These are phyloP conservation scores for Neonectria sp. DNA, from an alignment of 2,329 filamentous ascomycete species.

Conservation along the genomic window DNA sequence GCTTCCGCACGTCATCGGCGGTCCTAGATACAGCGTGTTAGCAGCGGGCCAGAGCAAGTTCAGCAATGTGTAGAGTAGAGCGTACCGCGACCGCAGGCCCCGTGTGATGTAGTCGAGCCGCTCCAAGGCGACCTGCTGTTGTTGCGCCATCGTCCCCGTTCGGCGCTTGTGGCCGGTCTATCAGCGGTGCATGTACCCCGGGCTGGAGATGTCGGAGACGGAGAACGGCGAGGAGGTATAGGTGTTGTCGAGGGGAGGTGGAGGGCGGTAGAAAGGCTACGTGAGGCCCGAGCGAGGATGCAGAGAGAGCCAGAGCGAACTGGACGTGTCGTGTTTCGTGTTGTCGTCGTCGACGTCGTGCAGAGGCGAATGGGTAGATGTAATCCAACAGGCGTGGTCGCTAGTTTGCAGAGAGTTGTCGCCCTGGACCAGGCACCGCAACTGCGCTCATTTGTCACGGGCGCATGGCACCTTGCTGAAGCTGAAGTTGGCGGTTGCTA, in stretches of 20 bases:
- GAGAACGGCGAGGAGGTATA: constrained; percentile 20
- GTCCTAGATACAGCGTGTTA: constrained; percentile 46
- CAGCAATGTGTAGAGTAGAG: constrained; percentile 5
- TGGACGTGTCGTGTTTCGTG: constrained; percentile 15
- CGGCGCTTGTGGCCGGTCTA: constrained; percentile 40
- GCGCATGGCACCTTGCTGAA: constrained; percentile 45
- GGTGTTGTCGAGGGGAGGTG: constrained; percentile 16
- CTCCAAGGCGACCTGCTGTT: constrained; percentile 69
- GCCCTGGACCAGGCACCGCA: constrained; percentile 37
- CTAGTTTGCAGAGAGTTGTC: constrained; percentile 25
- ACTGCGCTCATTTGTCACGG: constrained; percentile 35
- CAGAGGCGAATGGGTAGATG: constrained; percentile 15
- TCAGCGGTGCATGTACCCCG: constrained; percentile 50
- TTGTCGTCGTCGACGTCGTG: constrained; percentile 7
- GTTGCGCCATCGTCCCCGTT: constrained; percentile 57
- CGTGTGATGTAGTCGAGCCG: constrained; percentile 69
- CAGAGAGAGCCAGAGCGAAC: constrained; percentile 5
- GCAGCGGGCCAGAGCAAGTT: constrained; percentile 10
- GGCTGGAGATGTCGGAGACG: background rate
- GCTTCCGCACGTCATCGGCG: constrained; percentile 66
- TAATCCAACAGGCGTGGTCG: constrained; percentile 8
- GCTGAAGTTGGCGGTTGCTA: constrained; percentile 40
- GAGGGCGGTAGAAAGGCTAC: constrained; percentile 10
- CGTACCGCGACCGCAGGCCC: constrained; percentile 70
- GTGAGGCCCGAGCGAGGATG: background rate